Conservation (phyloP, 2,329 filamentous ascomycete genomes). For the Corinectria fuckeliana region DNA sequence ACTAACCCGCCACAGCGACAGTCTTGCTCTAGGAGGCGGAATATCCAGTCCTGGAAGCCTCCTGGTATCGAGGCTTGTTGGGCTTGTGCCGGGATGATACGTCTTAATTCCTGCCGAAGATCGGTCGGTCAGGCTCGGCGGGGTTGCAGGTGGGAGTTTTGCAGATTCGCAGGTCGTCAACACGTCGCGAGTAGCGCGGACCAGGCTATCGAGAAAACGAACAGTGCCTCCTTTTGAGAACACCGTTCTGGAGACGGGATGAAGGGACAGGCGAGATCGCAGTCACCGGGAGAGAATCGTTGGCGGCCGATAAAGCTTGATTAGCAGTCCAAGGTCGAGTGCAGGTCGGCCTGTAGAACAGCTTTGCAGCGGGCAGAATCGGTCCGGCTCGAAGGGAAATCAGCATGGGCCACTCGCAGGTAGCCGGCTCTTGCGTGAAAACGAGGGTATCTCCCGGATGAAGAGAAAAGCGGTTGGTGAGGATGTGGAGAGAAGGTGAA, state of each 20-base stretch:
- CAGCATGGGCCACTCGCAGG: slow-evolving; percentile 11
- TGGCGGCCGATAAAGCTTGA: slow-evolving; percentile 32
- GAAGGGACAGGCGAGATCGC: not conserved
- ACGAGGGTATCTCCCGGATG: slow-evolving; percentile 23
- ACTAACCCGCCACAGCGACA: slow-evolving; percentile 48
- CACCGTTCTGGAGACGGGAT: not conserved
- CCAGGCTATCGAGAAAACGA: not conserved
- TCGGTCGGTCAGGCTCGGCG: slow-evolving; percentile 18
- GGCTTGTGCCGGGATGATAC: slow-evolving; percentile 7
- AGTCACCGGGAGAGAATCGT: slow-evolving; percentile 23
- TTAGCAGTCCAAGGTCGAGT: slow-evolving; percentile 46
- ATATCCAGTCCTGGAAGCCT: slow-evolving; percentile 44
- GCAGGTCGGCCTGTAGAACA: slow-evolving; percentile 49
- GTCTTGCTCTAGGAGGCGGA: slow-evolving; percentile 44
- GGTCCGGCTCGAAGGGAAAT: slow-evolving; percentile 13
- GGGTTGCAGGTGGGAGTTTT: slow-evolving; percentile 14
- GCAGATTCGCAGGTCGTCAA: slow-evolving; percentile 1
- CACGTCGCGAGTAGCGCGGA: not conserved
- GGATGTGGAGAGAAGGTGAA: slow-evolving; percentile 39
- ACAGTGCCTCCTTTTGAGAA: not conserved
- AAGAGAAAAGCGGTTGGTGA: slow-evolving; percentile 35
- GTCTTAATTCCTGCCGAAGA: slow-evolving; percentile 5
- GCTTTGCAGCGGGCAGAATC: slow-evolving; percentile 40
- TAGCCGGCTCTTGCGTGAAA: slow-evolving; percentile 19
- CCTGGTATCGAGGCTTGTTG: slow-evolving; percentile 22